Evolutionary conservation across 441 rosid genomes (phyloP).

Genomic region (Erodium texanum): DNA sequence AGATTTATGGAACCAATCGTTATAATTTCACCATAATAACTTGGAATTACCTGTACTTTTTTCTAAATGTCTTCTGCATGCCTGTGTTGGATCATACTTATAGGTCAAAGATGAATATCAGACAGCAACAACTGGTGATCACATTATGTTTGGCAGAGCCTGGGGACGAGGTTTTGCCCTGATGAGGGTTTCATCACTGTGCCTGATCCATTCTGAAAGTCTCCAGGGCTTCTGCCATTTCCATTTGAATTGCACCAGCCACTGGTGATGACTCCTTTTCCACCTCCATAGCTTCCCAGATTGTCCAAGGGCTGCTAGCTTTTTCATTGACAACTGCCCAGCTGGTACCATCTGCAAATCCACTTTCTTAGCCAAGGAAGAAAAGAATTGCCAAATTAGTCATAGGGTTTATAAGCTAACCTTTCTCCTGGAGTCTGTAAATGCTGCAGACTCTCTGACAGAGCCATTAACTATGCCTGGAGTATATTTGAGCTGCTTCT

Average conservation of each 20-base stretch:
- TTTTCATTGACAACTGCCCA: constrained; percentile 25
- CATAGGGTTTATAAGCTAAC: constrained; percentile 26
- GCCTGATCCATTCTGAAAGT: constrained; percentile 28
- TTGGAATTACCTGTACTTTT: constrained; percentile 37
- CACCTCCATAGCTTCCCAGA: constrained; percentile 30
- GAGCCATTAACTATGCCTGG: constrained; percentile 79
- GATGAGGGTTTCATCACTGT: constrained; percentile 27
- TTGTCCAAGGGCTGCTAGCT: constrained; percentile 24
- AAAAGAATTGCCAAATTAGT: constrained; percentile 10
- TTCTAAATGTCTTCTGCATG: constrained; percentile 21
- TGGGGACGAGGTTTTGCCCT: constrained; percentile 25
- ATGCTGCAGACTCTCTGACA: constrained; percentile 48
- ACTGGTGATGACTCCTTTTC: constrained; percentile 29
- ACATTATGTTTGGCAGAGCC: constrained; percentile 25
- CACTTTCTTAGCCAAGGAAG: constrained; percentile 14
- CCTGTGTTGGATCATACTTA: constrained; percentile 25
- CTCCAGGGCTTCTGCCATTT: constrained; percentile 30
- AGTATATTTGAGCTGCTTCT: constrained; percentile 83
- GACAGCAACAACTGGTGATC: constrained; percentile 26
- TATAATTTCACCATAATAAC: neutral
- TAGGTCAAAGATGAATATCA: constrained; percentile 29
- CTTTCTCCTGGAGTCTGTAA: constrained; percentile 62
- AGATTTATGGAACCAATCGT: neutral
- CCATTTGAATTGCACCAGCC: constrained; percentile 30
- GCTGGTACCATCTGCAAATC: constrained; percentile 25